Evolutionary conservation across 108 stramenopile genomes (phyloP).

Genomic region (Aurantiochytrium sp.): DNA sequence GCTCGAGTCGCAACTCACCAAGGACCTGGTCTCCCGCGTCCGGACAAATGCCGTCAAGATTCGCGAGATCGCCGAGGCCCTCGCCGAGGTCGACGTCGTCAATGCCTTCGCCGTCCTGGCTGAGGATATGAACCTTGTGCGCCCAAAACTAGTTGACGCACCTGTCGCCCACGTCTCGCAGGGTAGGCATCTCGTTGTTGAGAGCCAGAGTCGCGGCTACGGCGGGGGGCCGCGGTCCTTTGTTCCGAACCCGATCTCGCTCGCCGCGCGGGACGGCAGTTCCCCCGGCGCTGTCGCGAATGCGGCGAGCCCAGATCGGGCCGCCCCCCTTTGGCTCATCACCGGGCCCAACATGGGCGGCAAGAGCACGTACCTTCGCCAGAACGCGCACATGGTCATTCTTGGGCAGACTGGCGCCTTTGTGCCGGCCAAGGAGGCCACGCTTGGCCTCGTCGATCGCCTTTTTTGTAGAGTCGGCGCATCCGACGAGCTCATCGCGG

Average conservation of each 20-base stretch:
- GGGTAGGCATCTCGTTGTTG: constrained; percentile 33
- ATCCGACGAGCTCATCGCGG: constrained; percentile 80
- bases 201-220: neutral
- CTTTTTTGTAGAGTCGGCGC: constrained; percentile 79
- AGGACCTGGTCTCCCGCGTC: neutral
- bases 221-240: neutral
- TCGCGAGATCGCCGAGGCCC: neutral
- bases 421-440: constrained; percentile 81
- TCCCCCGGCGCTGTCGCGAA: too few relatives aligned
- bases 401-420: constrained; percentile 88
- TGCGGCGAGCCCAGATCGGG: too few relatives aligned
- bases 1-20: neutral
- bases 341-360: constrained; percentile 51
- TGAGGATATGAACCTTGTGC: neutral
- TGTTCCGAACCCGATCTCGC: neutral
- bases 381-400: constrained; percentile 71
- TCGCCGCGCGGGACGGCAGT: neutral
- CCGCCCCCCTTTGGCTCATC: neutral
- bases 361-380: constrained; percentile 39
- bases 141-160: neutral
- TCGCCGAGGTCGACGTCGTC: constrained; percentile 31
- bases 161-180: neutral
- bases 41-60: neutral
- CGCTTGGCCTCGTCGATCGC: constrained; percentile 63
- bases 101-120: neutral